Conservation (phyloP, 805 yeast genomes). For the Metschnikowia orientalis region DNA sequence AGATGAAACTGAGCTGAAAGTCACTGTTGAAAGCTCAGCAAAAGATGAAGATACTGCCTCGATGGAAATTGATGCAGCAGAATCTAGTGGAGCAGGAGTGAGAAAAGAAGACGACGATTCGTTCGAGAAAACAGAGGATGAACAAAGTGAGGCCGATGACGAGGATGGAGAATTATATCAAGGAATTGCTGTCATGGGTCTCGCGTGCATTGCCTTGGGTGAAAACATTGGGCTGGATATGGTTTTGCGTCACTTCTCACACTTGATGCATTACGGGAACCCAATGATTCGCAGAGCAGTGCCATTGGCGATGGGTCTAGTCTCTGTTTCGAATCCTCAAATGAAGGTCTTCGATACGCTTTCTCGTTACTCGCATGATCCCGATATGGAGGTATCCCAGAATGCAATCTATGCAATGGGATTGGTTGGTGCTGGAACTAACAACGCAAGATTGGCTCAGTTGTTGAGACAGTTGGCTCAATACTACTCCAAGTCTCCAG, state of each 20-base stretch:
- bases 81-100: conserved; percentile 18
- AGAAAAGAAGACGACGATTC: conserved; percentile 16
- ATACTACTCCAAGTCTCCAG: conserved; percentile 86
- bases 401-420: conserved; percentile 98
- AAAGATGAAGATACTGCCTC: conserved; percentile 28
- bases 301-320: conserved; percentile 96
- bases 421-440: conserved; percentile 96
- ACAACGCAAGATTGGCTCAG: conserved; percentile 96
- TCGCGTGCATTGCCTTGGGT: conserved; percentile 94
- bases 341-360: conserved; percentile 96
- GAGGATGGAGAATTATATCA: conserved; percentile 59
- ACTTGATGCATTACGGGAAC: conserved; percentile 96
- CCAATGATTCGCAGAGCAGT: conserved; percentile 87
- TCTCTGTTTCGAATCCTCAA: conserved; percentile 90
- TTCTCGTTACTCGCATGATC: conserved; percentile 94
- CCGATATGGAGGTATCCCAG: conserved; percentile 88
- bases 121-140: conserved; percentile 20
- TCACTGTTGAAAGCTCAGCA: conserved; percentile 24
- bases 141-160: conserved; percentile 26
- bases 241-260: conserved; percentile 95
- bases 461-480: conserved; percentile 90
- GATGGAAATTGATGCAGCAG: conserved; percentile 30
- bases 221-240: conserved; percentile 97
- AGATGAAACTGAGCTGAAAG: conserved; percentile 21
- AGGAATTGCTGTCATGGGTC: conserved; percentile 90